phyloP scores from a whole-genome alignment of 768 basidiomycete species.

The Mycena rebaudengoi region DNA sequence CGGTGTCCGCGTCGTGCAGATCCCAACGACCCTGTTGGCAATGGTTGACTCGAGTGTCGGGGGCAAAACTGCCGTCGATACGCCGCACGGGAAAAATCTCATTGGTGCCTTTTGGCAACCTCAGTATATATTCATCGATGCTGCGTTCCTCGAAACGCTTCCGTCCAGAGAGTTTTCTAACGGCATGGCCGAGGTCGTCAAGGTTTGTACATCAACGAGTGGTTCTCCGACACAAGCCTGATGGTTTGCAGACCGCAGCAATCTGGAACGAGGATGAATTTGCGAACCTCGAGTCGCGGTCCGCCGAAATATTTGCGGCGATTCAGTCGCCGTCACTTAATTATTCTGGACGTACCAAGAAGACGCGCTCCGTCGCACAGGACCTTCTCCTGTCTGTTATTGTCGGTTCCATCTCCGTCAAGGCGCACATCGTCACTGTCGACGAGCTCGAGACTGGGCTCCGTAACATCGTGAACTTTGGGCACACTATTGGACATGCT shows the following conservation, averaged over 20 bases:
- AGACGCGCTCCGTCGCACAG: constrained; percentile 78
- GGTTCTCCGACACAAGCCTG: neutral
- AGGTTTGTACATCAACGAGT: constrained; percentile 59
- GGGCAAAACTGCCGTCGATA: constrained; percentile 99
- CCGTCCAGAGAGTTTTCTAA: constrained; percentile 96
- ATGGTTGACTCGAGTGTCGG: constrained; percentile 99
- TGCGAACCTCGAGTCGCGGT: constrained; percentile 83
- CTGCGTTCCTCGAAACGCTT: constrained; percentile 93
- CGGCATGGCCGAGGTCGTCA: constrained; percentile 98
- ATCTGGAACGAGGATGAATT: constrained; percentile 97
- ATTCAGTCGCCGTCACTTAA: constrained; percentile 76
- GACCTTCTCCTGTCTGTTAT: constrained; percentile 90
- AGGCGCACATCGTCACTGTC: constrained; percentile 95
- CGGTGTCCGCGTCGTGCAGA: constrained; percentile 93
- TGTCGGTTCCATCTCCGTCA: constrained; percentile 92
- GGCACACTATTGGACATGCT: constrained; percentile 98
- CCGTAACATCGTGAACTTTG: constrained; percentile 98
- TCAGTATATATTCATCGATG: constrained; percentile 96
- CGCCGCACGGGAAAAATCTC: constrained; percentile 97
- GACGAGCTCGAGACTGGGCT: constrained; percentile 97
- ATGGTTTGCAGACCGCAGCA: constrained; percentile 83
- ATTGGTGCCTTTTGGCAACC: constrained; percentile 99
- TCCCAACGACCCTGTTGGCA: constrained; percentile 94
- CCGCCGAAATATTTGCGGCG: constrained; percentile 86
- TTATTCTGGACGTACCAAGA: constrained; percentile 62